A percentile compares a stretch with the other conserved stretches of the same genome.
These are phyloP conservation scores for Phytophthora brassicae DNA, from an alignment of 352 stramenopile species.

Conservation along the genomic window DNA sequence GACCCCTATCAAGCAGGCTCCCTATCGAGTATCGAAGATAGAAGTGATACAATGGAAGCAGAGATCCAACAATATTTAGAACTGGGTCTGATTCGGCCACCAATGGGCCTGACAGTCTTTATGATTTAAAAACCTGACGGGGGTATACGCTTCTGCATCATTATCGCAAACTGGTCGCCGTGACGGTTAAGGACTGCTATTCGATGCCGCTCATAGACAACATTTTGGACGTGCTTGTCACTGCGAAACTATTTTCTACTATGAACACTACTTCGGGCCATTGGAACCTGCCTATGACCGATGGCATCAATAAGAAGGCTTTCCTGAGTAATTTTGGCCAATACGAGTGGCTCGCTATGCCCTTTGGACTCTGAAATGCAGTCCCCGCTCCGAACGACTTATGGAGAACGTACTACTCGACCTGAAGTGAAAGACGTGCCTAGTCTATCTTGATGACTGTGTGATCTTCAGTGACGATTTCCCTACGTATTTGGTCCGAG, in stretches of 20 bases:
- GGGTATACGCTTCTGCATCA: neutral
- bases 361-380: neutral
- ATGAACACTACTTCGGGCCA: neutral
- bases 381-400: neutral
- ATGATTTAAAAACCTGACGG: neutral
- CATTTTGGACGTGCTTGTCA: neutral
- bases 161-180: neutral
- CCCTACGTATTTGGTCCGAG: neutral
- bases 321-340: neutral
- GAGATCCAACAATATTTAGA: neutral
- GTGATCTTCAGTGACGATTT: neutral
- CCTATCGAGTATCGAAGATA: too few relatives aligned
- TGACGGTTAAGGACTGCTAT: neutral
- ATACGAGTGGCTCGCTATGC: neutral
- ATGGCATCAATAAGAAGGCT: neutral
- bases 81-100: neutral
- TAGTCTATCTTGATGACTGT: neutral
- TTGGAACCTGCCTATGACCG: neutral
- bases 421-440: neutral
- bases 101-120: neutral
- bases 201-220: neutral
- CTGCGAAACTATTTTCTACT: neutral
- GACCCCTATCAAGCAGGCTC: too few relatives aligned
- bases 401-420: constrained; percentile 1
- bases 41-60: too few relatives aligned